Percentiles rank a stretch among this genome's conserved stretches.
phyloP scores from a whole-genome alignment of 768 basidiomycete genomes.

The Strobilomyces confusus region DNA sequence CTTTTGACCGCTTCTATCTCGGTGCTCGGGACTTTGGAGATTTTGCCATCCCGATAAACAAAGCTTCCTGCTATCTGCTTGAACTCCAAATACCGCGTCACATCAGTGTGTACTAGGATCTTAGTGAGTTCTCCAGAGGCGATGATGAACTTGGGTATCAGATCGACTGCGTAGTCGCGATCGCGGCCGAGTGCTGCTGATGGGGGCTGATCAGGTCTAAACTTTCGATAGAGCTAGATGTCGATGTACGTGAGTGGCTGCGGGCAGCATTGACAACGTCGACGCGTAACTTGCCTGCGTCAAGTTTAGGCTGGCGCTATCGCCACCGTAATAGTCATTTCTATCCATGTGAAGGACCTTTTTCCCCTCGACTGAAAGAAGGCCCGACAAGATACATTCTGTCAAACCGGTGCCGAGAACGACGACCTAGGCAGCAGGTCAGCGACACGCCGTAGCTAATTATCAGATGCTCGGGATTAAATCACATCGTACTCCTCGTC shows the following conservation, averaged over 20 bases:
- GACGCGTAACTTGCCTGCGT: slow-evolving; percentile 68
- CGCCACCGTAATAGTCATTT: slow-evolving; percentile 98
- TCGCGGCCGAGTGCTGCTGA: slow-evolving; percentile 90
- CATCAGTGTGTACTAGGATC: slow-evolving; percentile 98
- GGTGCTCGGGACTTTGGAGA: slow-evolving; percentile 96
- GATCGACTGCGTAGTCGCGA: slow-evolving; percentile 96
- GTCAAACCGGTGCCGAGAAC: slow-evolving; percentile 96
- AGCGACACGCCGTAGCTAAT: slow-evolving; percentile 8
- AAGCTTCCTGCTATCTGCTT: slow-evolving; percentile 99
- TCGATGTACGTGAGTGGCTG: slow-evolving; percentile 19
- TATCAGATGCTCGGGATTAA: slow-evolving; percentile 18
- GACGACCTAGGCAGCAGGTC: slow-evolving; percentile 54
- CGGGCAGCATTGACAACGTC: neutral
- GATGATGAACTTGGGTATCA: slow-evolving; percentile 99
- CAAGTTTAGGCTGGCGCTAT: slow-evolving; percentile 93
- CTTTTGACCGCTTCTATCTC: slow-evolving; percentile 96
- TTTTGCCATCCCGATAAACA: slow-evolving; percentile 94
- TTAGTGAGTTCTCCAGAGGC: slow-evolving; percentile 95
- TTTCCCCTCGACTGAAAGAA: slow-evolving; percentile 99
- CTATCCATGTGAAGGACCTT: slow-evolving; percentile 99
- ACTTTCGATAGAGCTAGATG: slow-evolving; percentile 89
- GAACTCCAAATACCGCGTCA: slow-evolving; percentile 98
- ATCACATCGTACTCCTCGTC: slow-evolving; percentile 98
- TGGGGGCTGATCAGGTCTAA: slow-evolving; percentile 70
- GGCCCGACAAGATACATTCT: slow-evolving; percentile 96